These are phyloP conservation scores for Madurella fahalii DNA, from an alignment of 2,329 filamentous ascomycete species.

Conservation along the genomic window DNA sequence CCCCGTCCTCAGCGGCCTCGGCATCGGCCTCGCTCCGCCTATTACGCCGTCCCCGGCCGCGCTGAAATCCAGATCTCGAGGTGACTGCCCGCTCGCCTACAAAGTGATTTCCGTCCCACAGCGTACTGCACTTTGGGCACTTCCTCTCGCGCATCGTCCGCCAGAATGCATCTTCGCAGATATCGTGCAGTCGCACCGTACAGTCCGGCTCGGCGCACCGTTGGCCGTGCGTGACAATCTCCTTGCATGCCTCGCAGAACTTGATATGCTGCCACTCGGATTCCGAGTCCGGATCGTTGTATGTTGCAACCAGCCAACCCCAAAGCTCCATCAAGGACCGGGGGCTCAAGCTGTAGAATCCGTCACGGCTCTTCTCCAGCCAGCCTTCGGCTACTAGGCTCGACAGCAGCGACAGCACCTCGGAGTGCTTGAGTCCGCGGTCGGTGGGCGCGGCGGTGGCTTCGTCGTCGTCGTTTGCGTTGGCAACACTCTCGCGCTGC, in stretches of 20 bases:
- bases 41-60: slow-evolving; percentile 35
- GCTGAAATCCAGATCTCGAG: slow-evolving; percentile 47
- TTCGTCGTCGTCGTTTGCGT: slow-evolving; percentile 17
- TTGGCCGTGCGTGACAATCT: slow-evolving; percentile 81
- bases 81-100: slow-evolving; percentile 57
- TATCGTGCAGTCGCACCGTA: slow-evolving; percentile 67
- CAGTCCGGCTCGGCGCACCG: slow-evolving; percentile 69
- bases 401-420: slow-evolving; percentile 69
- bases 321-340: slow-evolving; percentile 80
- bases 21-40: slow-evolving; percentile 35
- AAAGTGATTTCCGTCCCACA: slow-evolving; percentile 48
- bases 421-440: slow-evolving; percentile 65
- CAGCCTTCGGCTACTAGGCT: slow-evolving; percentile 75
- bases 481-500: slow-evolving; percentile 27
- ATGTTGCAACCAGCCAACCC: slow-evolving; percentile 79
- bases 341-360: slow-evolving; percentile 72
- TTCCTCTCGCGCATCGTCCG: slow-evolving; percentile 56
- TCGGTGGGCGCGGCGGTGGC: slow-evolving; percentile 37
- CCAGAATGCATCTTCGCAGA: slow-evolving; percentile 72
- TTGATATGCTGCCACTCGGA: slow-evolving; percentile 73
- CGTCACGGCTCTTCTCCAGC: slow-evolving; percentile 68
- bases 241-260: slow-evolving; percentile 81
- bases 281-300: slow-evolving; percentile 69
- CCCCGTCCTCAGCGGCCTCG: slow-evolving; percentile 26
- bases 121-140: slow-evolving; percentile 59